Percentiles rank a stretch among this genome's conserved stretches.
Evolutionary conservation across 805 yeast species (phyloP).

Genomic region (Candida ascalaphidarum): DNA sequence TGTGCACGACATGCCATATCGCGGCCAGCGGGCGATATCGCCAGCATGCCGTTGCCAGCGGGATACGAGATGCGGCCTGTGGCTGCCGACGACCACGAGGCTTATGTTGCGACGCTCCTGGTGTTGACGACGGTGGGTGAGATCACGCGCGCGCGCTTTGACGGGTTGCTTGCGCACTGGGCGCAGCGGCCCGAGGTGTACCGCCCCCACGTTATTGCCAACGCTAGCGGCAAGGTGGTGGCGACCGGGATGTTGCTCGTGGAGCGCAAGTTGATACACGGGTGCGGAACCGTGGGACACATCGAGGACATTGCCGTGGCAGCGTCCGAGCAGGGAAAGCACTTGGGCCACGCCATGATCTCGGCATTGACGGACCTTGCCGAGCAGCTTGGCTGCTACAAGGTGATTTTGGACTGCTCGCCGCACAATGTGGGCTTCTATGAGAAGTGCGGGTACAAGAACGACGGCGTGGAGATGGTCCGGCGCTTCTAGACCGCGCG

Average conservation of each 20-base stretch:
- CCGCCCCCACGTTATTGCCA: conserved; percentile 60
- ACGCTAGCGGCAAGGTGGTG: conserved; percentile 46
- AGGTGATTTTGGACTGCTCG: conserved; percentile 83
- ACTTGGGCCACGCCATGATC: conserved; percentile 65
- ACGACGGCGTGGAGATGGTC: conserved; percentile 67
- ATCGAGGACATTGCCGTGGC: conserved; percentile 90
- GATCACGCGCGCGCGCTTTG: conserved; percentile 44
- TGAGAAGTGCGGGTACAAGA: conserved; percentile 72
- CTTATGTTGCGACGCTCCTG: conserved; percentile 52
- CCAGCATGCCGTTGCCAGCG: conserved; percentile 37
- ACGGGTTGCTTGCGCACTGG: conserved; percentile 53
- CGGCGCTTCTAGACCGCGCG: conserved; percentile 30
- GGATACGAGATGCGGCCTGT: conserved; percentile 63
- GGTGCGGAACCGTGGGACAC: conserved; percentile 82
- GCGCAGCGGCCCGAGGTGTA: conserved; percentile 41
- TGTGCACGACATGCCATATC: too few species aligned
- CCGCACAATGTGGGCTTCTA: conserved; percentile 77
- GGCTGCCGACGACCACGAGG: conserved; percentile 45
- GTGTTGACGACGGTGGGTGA: conserved; percentile 81
- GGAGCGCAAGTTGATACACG: conserved; percentile 79
- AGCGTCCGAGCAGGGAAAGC: conserved; percentile 69
- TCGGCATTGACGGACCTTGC: conserved; percentile 54
- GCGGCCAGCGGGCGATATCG: too few species aligned
- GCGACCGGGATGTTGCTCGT: conserved; percentile 79
- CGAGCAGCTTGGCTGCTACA: conserved; percentile 61